A percentile compares a stretch with the other conserved stretches of the same genome.
phyloP scores from a whole-genome alignment of 768 basidiomycete genomes.

The Saitozyma podzolica region DNA sequence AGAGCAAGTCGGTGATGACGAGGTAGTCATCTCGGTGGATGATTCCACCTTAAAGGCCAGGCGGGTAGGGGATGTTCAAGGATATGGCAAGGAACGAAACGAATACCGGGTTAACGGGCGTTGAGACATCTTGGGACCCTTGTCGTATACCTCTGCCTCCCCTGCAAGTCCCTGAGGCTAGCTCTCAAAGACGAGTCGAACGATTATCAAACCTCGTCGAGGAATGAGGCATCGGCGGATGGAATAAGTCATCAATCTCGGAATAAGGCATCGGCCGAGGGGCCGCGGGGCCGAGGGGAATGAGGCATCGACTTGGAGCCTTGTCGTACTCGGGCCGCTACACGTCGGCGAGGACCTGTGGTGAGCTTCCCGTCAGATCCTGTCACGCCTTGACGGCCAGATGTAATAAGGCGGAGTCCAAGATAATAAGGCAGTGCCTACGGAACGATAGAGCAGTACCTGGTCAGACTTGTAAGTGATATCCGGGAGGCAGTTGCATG shows the following conservation, averaged over 20 bases:
- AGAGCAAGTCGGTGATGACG: constrained; percentile 6
- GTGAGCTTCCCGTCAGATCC: no score
- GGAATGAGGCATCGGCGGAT: neutral
- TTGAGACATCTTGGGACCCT: neutral
- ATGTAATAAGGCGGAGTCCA: no score
- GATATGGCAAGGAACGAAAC: neutral
- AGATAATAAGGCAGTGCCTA: neutral
- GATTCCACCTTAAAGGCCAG: neutral
- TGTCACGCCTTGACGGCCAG: no score
- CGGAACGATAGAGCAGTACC: neutral
- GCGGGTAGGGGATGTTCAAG: constrained; percentile 3
- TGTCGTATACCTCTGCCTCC: neutral
- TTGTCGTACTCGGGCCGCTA: no score
- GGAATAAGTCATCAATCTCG: neutral
- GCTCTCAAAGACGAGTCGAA: neutral
- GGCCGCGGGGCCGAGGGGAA: no score
- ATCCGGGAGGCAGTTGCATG: no score
- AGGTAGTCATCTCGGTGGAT: constrained; percentile 9
- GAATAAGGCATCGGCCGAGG: neutral
- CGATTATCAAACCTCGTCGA: neutral
- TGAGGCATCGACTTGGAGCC: no score
- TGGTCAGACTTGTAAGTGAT: constrained; percentile 1
- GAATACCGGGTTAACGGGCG: neutral
- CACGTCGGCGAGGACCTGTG: no score
- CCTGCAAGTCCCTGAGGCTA: neutral